Evolutionary conservation across 805 yeast genomes (phyloP).

Genomic region (Suhomyces sp.): DNA sequence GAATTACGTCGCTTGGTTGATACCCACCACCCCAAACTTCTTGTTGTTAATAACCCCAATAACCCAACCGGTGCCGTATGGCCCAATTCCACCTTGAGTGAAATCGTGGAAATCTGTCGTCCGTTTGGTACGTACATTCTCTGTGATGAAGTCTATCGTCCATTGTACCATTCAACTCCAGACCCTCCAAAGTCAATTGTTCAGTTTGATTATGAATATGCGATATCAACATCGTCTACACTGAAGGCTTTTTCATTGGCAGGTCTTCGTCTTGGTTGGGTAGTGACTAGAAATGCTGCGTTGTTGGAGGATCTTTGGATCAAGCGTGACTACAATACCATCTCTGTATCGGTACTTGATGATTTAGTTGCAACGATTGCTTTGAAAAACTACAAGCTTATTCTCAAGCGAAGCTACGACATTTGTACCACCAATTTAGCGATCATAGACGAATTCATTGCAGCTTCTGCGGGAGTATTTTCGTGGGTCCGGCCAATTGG

Average conservation of each 20-base stretch:
- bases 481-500: slow-evolving; percentile 46
- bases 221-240: slow-evolving; percentile 49
- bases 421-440: slow-evolving; percentile 40
- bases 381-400: slow-evolving; percentile 28
- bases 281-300: slow-evolving; percentile 34
- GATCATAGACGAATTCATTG: slow-evolving; percentile 34
- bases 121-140: slow-evolving; percentile 33
- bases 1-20: slow-evolving; percentile 28
- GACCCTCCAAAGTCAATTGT: slow-evolving; percentile 40
- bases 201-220: slow-evolving; percentile 39
- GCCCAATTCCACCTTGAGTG: slow-evolving; percentile 27
- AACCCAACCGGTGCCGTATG: slow-evolving; percentile 43
- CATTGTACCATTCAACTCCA: slow-evolving; percentile 43
- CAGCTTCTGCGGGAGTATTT: slow-evolving; percentile 28
- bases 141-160: slow-evolving; percentile 56
- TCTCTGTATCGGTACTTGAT: slow-evolving; percentile 48
- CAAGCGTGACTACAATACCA: slow-evolving; percentile 51
- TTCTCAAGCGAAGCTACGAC: slow-evolving; percentile 40
- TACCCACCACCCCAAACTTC: slow-evolving; percentile 38
- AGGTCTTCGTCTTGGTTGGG: slow-evolving; percentile 56
- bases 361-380: slow-evolving; percentile 47
- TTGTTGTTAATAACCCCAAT: slow-evolving; percentile 49
- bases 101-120: slow-evolving; percentile 39
- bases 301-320: slow-evolving; percentile 32
- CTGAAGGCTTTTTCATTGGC: slow-evolving; percentile 57